A percentile compares a stretch with the other conserved stretches of the same genome.
phyloP scores from a whole-genome alignment of 805 yeast species.

The Saturnispora kantuleensis region DNA sequence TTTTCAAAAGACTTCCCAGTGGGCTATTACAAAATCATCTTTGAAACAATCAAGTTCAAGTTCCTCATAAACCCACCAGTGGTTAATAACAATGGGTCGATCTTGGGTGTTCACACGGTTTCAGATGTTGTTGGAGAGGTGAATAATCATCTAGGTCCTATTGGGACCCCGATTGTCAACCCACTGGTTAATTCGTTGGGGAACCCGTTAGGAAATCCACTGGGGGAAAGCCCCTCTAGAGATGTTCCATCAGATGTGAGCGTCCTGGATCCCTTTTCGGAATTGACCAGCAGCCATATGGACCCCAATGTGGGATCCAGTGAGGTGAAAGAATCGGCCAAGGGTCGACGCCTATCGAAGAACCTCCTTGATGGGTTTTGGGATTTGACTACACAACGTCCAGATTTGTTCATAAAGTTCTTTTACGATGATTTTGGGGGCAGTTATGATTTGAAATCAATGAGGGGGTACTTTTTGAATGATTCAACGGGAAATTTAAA shows the following conservation, averaged over 20 bases:
- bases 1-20: constrained; percentile 13
- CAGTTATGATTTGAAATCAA: background rate
- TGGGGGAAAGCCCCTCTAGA: constrained; percentile 7
- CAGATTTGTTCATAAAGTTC: constrained; percentile 15
- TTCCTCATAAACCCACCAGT: constrained; percentile 6
- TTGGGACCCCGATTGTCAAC: too few relatives aligned
- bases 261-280: constrained; percentile 21
- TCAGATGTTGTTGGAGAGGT: too few relatives aligned
- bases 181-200: background rate
- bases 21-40: constrained; percentile 15
- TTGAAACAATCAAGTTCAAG: constrained; percentile 8
- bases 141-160: too few relatives aligned
- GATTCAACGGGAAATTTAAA: background rate
- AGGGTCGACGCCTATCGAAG: background rate
- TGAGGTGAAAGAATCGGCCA: constrained; percentile 7
- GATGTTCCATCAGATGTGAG: constrained; percentile 14
- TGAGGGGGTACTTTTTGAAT: constrained; percentile 9
- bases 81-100: too few relatives aligned
- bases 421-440: constrained; percentile 11
- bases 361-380: constrained; percentile 18
- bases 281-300: constrained; percentile 15
- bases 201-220: background rate
- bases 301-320: constrained; percentile 1
- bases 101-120: too few relatives aligned
- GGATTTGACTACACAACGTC: constrained; percentile 15